Percentiles rank a stretch among this genome's conserved stretches.
These are phyloP conservation scores for Rhynchosporium secalis DNA, from an alignment of 2,329 filamentous ascomycete species.

Conservation along the genomic window DNA sequence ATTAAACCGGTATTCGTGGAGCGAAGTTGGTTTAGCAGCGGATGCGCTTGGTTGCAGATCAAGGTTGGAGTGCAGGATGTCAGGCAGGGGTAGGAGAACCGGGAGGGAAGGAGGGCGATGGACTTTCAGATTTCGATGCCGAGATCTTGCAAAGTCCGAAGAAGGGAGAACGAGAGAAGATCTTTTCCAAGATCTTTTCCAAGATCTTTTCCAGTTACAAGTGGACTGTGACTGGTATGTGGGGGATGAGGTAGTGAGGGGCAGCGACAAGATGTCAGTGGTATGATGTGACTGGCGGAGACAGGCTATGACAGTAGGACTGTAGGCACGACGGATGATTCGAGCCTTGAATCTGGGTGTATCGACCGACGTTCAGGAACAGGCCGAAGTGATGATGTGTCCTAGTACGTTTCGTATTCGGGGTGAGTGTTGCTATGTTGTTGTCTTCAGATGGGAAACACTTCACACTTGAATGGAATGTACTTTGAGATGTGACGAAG, in stretches of 20 bases:
- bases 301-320: not conserved
- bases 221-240: not conserved
- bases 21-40: not conserved
- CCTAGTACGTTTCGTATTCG: not conserved
- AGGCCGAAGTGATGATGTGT: constrained; percentile 9
- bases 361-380: not conserved
- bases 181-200: constrained; percentile 19
- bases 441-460: not conserved
- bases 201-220: not conserved
- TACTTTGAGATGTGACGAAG: not conserved
- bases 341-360: constrained; percentile 8
- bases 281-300: constrained; percentile 3
- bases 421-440: not conserved
- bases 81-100: not conserved
- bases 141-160: not conserved
- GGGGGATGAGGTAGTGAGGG: constrained; percentile 18
- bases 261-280: not conserved
- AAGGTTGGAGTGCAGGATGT: constrained; percentile 11
- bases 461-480: not conserved
- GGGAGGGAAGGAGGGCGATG: constrained; percentile 3
- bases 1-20: constrained; percentile 2
- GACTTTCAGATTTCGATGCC: constrained; percentile 13
- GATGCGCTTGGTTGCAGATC: constrained; percentile 15
- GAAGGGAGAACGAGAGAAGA: constrained; percentile 2
- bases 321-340: not conserved